Evolutionary conservation across 805 yeast genomes (phyloP).

Genomic region (Candida taoyuanica): DNA sequence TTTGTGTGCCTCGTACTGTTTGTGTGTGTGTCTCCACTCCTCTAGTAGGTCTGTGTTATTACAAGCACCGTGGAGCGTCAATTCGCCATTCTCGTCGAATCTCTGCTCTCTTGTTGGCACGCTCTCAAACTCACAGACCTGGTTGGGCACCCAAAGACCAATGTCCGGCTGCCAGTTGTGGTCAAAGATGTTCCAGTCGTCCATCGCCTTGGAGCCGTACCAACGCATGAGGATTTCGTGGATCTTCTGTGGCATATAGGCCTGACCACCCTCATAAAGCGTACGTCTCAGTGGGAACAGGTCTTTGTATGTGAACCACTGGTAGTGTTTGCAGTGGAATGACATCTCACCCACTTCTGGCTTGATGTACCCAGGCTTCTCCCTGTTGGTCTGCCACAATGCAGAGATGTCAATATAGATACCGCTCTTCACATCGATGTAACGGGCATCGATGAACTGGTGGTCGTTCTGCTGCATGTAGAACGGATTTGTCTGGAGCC

Average conservation of each 20-base stretch:
- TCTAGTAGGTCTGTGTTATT: constrained; percentile 32
- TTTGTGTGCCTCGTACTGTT: constrained; percentile 26
- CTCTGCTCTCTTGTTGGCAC: constrained; percentile 27
- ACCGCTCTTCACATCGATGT: constrained; percentile 46
- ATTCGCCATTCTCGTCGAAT: constrained; percentile 25
- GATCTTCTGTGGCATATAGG: constrained; percentile 39
- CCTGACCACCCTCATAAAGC: constrained; percentile 42
- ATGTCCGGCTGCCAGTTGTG: constrained; percentile 39
- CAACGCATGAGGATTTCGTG: constrained; percentile 33
- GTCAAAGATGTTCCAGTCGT: constrained; percentile 16
- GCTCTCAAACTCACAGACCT: constrained; percentile 29
- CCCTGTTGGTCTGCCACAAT: constrained; percentile 21
- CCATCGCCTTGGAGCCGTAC: constrained; percentile 31
- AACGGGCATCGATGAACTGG: constrained; percentile 40
- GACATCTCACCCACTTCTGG: constrained; percentile 15
- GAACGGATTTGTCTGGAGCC: constrained; percentile 33
- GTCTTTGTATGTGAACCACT: constrained; percentile 29
- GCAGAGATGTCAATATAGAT: constrained; percentile 48
- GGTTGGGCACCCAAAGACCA: constrained; percentile 43
- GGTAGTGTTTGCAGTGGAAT: constrained; percentile 28
- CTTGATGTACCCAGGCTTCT: constrained; percentile 8
- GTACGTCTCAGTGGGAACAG: constrained; percentile 41
- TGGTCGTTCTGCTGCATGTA: constrained; percentile 36
- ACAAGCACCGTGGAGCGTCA: constrained; percentile 39
- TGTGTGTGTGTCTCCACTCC: constrained; percentile 32